Evolutionary conservation across 371 early-diverging fungal species (phyloP), one percentile per base, ranked within the genome.

Genomic region (Apophysomyces variabilis): DNA sequence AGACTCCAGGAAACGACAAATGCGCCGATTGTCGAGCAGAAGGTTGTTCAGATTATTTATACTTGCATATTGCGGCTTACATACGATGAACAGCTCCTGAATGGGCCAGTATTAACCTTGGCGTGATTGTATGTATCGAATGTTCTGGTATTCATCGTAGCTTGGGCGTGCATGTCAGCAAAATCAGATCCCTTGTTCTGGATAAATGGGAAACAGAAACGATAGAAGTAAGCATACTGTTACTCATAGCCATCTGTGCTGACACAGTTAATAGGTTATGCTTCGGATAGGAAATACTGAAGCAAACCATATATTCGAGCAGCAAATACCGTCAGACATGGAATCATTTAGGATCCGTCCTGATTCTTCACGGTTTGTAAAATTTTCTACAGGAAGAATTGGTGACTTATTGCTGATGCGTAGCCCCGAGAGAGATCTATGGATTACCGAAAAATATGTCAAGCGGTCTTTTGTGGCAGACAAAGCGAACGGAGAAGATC

Each of bases 131-230:
- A 45, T 99, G 99, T 74, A 95, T 99, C 37, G 95, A 95, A 60
- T 99, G 99, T 75, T 96, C 98, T 18, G 97, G 99, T 21, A 89
- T 94, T 38, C 99, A 99, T 77, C 90, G 99, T 66, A 94, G 96
- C 41, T 79, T 98, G 12, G 99, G 99, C 9, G 93, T 94, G 4
- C 95, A 96, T 71, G 87, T 95, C 16, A 91, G 92, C 68, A 94
- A 95, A 77, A 93, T 96, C 36, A 83, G 93, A 62, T 95, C 95
- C 0, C 75, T 96, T 41, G 84, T 84, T 16, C 76, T 97, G 47
- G 98, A 97, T 77, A 90, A 92, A 61, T 96, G 95, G 96, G 95
- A 94, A 62, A 80, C 90, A 1, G 93, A 95, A 62, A 65, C 85
- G 7, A 85, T 89, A 12, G 90, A 89, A 61, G 87, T 87, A 82